These are phyloP conservation scores for Fusarium ambrosium DNA, from an alignment of 2,329 filamentous ascomycete genomes.

Conservation along the genomic window DNA sequence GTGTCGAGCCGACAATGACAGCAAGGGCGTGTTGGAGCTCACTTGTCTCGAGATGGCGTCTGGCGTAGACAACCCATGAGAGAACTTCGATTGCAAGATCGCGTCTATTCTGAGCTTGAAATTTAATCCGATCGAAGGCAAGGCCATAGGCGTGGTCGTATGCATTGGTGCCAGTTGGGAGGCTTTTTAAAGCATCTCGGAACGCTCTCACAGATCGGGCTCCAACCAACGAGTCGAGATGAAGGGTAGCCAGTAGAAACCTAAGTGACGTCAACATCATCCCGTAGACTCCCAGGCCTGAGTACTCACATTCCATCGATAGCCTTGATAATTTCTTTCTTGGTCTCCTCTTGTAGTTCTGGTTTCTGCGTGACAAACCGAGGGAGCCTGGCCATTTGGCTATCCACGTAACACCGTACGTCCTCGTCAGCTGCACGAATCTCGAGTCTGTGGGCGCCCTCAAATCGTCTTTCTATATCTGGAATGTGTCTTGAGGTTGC, in stretches of 20 bases:
- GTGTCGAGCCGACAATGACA: no score
- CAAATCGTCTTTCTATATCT: not conserved
- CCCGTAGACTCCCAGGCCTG: no score
- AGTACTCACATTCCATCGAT: not conserved
- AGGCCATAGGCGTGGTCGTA: not conserved
- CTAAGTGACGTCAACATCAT: no score
- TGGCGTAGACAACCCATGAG: constrained; percentile 55
- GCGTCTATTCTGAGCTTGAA: constrained; percentile 48
- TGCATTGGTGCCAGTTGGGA: no score
- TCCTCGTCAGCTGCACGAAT: not conserved
- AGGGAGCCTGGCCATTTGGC: not conserved
- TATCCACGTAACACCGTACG: not conserved
- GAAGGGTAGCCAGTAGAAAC: not conserved
- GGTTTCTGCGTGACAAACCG: not conserved
- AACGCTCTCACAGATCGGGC: no score
- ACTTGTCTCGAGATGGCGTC: constrained; percentile 46
- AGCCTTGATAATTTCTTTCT: no score
- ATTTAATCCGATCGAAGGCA: constrained; percentile 41
- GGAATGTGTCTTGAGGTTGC: not conserved
- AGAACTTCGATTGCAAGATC: constrained; percentile 54
- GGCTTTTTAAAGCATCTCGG: not conserved
- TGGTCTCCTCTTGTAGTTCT: not conserved
- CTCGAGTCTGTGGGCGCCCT: not conserved
- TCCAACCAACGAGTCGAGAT: not conserved
- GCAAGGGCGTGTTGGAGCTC: no score